These are phyloP conservation scores for Raphanus hybrid DNA, from an alignment of 441 rosid genomes.

Conservation along the genomic window DNA sequence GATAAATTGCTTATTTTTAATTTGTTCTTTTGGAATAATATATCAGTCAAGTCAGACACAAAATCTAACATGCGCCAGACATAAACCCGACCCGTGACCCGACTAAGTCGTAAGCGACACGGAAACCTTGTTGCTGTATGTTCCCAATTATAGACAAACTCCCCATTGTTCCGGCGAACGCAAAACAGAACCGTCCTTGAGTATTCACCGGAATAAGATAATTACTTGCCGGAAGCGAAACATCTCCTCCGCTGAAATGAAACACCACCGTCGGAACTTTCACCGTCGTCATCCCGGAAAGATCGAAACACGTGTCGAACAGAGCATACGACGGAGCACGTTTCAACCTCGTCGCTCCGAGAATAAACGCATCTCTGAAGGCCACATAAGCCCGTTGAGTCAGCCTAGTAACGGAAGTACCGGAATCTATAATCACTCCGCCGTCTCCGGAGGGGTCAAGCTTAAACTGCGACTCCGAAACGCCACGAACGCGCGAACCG, in stretches of 20 bases:
- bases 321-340: constrained; percentile 75
- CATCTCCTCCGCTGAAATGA: constrained; percentile 81
- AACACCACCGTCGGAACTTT: constrained; percentile 93
- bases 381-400: constrained; percentile 77
- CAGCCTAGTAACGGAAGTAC: constrained; percentile 88
- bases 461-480: constrained; percentile 70
- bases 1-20: background rate
- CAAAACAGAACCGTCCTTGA: constrained; percentile 83
- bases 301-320: constrained; percentile 89
- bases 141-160: constrained; percentile 87
- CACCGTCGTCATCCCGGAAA: constrained; percentile 77
- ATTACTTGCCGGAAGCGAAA: constrained; percentile 84
- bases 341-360: constrained; percentile 58
- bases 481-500: constrained; percentile 67
- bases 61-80: constrained; percentile 68
- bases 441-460: constrained; percentile 74
- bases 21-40: constrained; percentile 13
- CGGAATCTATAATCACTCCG: constrained; percentile 91
- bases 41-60: constrained; percentile 23
- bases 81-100: constrained; percentile 81
- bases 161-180: constrained; percentile 84
- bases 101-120: constrained; percentile 77
- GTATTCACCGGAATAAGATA: constrained; percentile 80
- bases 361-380: constrained; percentile 70
- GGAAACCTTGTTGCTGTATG: constrained; percentile 91